Conservation (phyloP, 2,329 filamentous ascomycete genomes). For the Hymenoscyphus occultus region DNA sequence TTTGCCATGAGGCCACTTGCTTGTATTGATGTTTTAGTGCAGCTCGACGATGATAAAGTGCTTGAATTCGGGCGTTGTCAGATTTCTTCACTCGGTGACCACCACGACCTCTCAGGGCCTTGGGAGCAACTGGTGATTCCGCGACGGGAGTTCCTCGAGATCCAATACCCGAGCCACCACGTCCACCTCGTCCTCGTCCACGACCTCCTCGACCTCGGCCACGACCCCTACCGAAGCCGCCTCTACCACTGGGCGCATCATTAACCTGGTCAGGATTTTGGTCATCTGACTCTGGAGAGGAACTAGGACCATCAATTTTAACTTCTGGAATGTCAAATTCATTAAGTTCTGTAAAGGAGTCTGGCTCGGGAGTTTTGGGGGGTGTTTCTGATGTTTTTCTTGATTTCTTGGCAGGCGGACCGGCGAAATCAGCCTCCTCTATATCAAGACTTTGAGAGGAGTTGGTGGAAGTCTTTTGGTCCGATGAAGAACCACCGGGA, state of each 20-base stretch:
- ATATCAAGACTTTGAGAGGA: slow-evolving; percentile 21
- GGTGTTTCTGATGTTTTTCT: slow-evolving; percentile 11
- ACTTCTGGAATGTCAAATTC: slow-evolving; percentile 13
- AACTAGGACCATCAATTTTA: slow-evolving; percentile 17
- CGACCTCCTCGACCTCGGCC: slow-evolving; percentile 28
- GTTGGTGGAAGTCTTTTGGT: slow-evolving; percentile 16
- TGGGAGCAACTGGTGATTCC: slow-evolving; percentile 16
- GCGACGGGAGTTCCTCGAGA: slow-evolving; percentile 17
- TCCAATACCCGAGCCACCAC: slow-evolving; percentile 17
- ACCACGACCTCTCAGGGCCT: slow-evolving; percentile 24
- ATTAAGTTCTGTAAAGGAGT: slow-evolving; percentile 6
- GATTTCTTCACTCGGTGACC: slow-evolving; percentile 32
- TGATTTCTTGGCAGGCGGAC: slow-evolving; percentile 23
- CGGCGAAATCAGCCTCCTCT: slow-evolving; percentile 20
- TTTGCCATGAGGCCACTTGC: slow-evolving; percentile 27
- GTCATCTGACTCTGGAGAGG: slow-evolving; percentile 14
- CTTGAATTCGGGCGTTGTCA: slow-evolving; percentile 31
- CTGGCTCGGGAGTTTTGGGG: slow-evolving; percentile 18
- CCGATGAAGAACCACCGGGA: slow-evolving; percentile 15
- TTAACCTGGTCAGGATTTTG: slow-evolving; percentile 10
- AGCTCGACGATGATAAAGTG: slow-evolving; percentile 30
- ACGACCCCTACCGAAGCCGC: slow-evolving; percentile 25
- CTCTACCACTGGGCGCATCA: slow-evolving; percentile 13
- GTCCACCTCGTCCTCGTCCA: slow-evolving; percentile 22
- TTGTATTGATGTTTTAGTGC: slow-evolving; percentile 32